A percentile compares a stretch with the other conserved stretches of the same genome.
These are phyloP conservation scores for Cyberlindnera euphorbiae DNA, from an alignment of 805 yeast genomes.

Conservation along the genomic window DNA sequence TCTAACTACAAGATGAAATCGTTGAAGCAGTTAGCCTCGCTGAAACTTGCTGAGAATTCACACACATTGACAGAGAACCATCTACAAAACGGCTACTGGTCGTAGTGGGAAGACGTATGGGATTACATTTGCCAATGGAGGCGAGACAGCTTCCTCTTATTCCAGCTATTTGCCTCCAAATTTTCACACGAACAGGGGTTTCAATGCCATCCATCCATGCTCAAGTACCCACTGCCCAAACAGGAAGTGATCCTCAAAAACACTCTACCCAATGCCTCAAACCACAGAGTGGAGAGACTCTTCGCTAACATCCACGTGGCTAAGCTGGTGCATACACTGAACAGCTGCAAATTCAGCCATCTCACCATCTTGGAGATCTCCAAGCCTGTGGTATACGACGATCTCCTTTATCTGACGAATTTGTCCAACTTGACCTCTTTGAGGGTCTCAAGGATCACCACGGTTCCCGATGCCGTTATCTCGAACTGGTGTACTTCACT, in stretches of 20 bases:
- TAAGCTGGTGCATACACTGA: conserved; percentile 12
- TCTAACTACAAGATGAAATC: conserved; percentile 10
- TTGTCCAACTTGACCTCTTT: conserved; percentile 17
- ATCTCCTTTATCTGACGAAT: conserved; percentile 17
- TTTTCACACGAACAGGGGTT: conserved; percentile 18
- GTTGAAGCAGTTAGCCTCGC: conserved; percentile 24
- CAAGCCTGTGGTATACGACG: conserved; percentile 13
- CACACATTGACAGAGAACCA: conserved; percentile 19
- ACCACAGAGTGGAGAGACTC: conserved; percentile 33
- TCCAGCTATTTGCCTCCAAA: conserved; percentile 25
- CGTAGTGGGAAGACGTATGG: conserved; percentile 33
- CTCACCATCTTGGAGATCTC: conserved; percentile 18
- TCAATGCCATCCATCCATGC: conserved; percentile 16
- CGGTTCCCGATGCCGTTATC: conserved; percentile 18
- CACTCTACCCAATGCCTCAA: conserved; percentile 16
- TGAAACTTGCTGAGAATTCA: conserved; percentile 25
- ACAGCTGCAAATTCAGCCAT: conserved; percentile 13
- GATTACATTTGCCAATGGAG: conserved; percentile 24
- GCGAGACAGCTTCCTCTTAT: conserved; percentile 28
- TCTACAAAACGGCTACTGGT: conserved; percentile 22
- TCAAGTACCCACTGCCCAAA: conserved; percentile 12
- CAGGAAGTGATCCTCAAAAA: conserved; percentile 15
- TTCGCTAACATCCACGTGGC: conserved; percentile 23
- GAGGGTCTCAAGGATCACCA: conserved; percentile 10
- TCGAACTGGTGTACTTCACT: conserved; percentile 22